Base-by-base conservation (phyloP, 768 basidiomycete genomes). In the Mrakia frigida region DNA sequence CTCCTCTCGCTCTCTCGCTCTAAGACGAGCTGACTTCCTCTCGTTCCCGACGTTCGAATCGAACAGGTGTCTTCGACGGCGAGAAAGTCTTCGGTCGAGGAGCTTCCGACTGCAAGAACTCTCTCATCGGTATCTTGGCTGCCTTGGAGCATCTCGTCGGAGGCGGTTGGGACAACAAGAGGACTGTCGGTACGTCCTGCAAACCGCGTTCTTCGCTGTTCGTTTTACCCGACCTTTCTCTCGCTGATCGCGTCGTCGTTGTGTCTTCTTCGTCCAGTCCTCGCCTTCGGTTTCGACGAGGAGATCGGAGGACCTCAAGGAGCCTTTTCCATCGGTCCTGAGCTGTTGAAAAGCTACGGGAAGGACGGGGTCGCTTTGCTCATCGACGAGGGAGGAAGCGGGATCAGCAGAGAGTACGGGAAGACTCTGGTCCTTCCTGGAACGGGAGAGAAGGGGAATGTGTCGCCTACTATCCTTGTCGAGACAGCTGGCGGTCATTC, bases 271-370 rank as follows among this genome's bases (percentile, higher is more conserved):
- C 50, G 7, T 7, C 16, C n/a, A 56, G 37, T 74, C 33, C 77
- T 78, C 35, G 77, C 77, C 43, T 78, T 68, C 18, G 77, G 77
- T 0, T 77, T 77, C 37, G 76, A 77, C 28, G 70, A 77, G 31
- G 77, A 77, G 46, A 77, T 77, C 25, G 77, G 77, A 5, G 77
- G 77, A 23, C 73, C 73, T 23, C 77, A 78, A 23, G 77, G 77
- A n/a, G 77, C 77, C 1, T 60, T 37, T 23, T 53, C 77, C n/a
- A 78, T 78, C 28, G 73, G 67, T 3, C 73, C 65, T 2, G 41
- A 69, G 28, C 59, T 77, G 6, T 21, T 78, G 25, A 73, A 78
- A 33, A 59, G 9, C 28, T 77, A 56, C 35, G 76, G 76, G 10
- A 43, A 69, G 68, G 60, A 78, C 60, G 77, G 77, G 18, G 68